A percentile compares a stretch with the other conserved stretches of the same genome.
phyloP scores from a whole-genome alignment of 2,329 filamentous ascomycete genomes.

The Trichoderma arundinaceum region DNA sequence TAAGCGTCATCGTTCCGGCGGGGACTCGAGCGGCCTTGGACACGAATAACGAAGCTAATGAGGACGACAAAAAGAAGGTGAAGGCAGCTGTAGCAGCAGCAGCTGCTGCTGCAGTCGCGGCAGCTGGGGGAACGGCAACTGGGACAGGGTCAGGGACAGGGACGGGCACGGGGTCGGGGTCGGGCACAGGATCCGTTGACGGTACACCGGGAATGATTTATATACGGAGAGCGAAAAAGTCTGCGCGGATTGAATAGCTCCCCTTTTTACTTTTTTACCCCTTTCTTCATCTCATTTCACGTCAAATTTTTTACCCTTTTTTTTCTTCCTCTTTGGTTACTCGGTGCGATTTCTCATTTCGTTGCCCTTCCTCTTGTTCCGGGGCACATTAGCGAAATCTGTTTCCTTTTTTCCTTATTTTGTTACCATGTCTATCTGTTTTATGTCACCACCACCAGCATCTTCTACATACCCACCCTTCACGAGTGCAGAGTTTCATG shows the following conservation, averaged over 20 bases:
- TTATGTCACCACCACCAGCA: slow-evolving; percentile 9
- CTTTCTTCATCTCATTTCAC: not conserved
- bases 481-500: slow-evolving; percentile 13
- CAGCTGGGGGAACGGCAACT: slow-evolving; percentile 7
- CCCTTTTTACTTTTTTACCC: not conserved
- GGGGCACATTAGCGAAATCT: not conserved
- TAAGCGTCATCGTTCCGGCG: slow-evolving; percentile 61
- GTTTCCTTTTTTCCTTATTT: not conserved
- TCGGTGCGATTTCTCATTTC: slow-evolving; percentile 9
- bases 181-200: slow-evolving; percentile 8
- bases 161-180: slow-evolving; percentile 4
- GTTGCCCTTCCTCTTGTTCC: not conserved
- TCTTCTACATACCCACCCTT: slow-evolving; percentile 16
- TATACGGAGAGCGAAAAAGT: slow-evolving; percentile 31
- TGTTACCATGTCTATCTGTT: not conserved
- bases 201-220: slow-evolving; percentile 28
- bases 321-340: not conserved
- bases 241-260: slow-evolving; percentile 18
- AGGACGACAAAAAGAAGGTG: slow-evolving; percentile 28
- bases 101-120: not conserved
- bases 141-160: slow-evolving; percentile 5
- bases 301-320: not conserved
- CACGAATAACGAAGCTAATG: slow-evolving; percentile 31
- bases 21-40: slow-evolving; percentile 28
- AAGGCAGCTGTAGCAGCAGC: not conserved